Conservation (phyloP, 2,329 filamentous ascomycete species). For the Pseudopithomyces maydicus region DNA sequence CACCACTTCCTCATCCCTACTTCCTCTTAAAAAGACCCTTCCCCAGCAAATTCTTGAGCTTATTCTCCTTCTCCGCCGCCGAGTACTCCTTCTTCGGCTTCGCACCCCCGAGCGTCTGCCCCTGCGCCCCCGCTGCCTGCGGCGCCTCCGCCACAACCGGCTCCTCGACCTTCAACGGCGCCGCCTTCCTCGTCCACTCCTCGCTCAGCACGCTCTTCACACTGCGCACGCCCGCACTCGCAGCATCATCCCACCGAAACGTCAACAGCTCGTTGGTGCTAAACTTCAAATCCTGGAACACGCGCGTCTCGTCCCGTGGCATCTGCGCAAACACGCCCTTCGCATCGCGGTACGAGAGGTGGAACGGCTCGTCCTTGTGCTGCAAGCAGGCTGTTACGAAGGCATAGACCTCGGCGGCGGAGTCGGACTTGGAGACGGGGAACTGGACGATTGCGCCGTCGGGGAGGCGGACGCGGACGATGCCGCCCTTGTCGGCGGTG, state of each 20-base stretch:
- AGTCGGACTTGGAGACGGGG: constrained; percentile 70
- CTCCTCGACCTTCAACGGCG: constrained; percentile 69
- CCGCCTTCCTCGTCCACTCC: constrained; percentile 64
- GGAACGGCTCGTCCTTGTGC: constrained; percentile 68
- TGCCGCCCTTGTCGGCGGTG: constrained; percentile 64
- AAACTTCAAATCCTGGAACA: constrained; percentile 78
- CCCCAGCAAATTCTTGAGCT: constrained; percentile 46
- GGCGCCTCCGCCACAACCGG: constrained; percentile 16
- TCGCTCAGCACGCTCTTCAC: constrained; percentile 63
- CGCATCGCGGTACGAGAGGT: constrained; percentile 67
- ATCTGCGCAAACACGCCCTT: constrained; percentile 55
- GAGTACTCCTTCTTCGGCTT: constrained; percentile 39
- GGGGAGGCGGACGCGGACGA: constrained; percentile 83
- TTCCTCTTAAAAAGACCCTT: constrained; percentile 41
- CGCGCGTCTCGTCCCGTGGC: constrained; percentile 53
- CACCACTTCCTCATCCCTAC: neutral
- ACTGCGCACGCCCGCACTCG: constrained; percentile 60
- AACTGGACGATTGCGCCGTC: constrained; percentile 81
- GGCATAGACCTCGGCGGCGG: constrained; percentile 72
- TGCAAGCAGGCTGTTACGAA: constrained; percentile 76
- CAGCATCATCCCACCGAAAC: constrained; percentile 72
- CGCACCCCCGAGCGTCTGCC: constrained; percentile 17
- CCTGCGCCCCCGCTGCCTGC: neutral
- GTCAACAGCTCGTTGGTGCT: constrained; percentile 74
- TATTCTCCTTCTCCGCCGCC: constrained; percentile 45